Base-by-base conservation (phyloP, 2,329 filamentous ascomycete species). In the Neoascochyta sp. region DNA sequence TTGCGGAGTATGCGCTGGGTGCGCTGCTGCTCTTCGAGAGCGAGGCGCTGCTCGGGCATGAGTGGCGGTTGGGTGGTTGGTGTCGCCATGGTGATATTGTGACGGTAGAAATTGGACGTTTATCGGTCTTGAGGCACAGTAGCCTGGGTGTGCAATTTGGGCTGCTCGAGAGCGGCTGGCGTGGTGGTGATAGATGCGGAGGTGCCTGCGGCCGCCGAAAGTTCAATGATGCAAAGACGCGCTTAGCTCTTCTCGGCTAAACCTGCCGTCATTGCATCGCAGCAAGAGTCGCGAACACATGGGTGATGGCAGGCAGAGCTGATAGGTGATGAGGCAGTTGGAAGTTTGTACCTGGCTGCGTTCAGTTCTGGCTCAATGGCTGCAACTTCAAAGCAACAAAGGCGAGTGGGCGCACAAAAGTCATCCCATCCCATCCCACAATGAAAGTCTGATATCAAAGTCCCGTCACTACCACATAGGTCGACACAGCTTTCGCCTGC, bases 1-100 rank as follows among this genome's bases (percentile, higher is more conserved):
- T 67, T 69, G 54, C 70, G 70, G 12, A 45, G 43, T 34, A 62
- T 41, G 28, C 40, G 43, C 4, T 49, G 42, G 43, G 52, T 58
- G 34, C 48, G 47, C 18, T 47, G 46, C 35, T 48, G 41, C 42
- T 58, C 51, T 40, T 60, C 53, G 21, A 45, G 44, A 7, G 54
- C 56, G 36, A 62, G 43, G 29, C 54, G 55, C 36, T 62, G 43
- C 38, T 61, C 57, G 9, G 59, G 55, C 9, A 54, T 51, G 26
- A 58, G 47, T 16, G 53, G 50, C 21, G 45, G 34, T 24, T 45
- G 43, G 14, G 26, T 24, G 25, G 28, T 42, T 12, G 49, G 46
- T 8, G 52, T 54, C 16, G 50, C 39, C 53, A 56, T 59, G 22
- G 4, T 32, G 42, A 14, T 22, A 7, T 32, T 28, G 21, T 23